Percentiles rank a stretch among this genome's conserved stretches.
Evolutionary conservation across 495 filamentous ascomycete species (phyloP).

Genomic region (Neurospora sp.): DNA sequence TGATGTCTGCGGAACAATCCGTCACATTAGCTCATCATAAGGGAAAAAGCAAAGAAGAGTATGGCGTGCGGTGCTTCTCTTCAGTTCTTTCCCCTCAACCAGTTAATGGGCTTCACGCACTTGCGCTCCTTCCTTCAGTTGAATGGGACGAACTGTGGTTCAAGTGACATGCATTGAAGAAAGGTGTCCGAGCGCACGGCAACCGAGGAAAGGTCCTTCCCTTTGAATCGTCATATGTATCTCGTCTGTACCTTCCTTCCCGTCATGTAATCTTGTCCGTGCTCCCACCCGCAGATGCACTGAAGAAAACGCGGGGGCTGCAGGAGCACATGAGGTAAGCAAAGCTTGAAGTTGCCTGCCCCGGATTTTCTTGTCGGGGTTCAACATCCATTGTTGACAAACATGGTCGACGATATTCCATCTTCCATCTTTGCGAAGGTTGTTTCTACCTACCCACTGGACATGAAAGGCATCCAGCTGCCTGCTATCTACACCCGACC

Average conservation of each 20-base stretch:
- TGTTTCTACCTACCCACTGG: neutral
- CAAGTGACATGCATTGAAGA: neutral
- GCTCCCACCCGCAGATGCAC: neutral
- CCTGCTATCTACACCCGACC: neutral
- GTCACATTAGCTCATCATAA: neutral
- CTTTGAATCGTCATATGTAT: neutral
- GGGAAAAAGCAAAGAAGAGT: neutral
- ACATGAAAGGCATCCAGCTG: neutral
- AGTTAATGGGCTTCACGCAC: neutral
- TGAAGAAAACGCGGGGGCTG: neutral
- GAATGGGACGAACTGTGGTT: neutral
- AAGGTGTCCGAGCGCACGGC: neutral
- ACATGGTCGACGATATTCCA: neutral
- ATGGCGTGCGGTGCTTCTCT: neutral
- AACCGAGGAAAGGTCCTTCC: neutral
- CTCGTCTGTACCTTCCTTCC: neutral
- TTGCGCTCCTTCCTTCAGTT: neutral
- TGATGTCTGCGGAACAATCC: neutral
- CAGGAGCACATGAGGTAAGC: neutral
- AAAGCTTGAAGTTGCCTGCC: neutral
- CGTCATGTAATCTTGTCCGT: neutral
- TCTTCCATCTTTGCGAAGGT: neutral
- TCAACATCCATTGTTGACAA: neutral
- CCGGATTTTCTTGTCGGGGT: neutral
- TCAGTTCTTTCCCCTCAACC: neutral